Evolutionary conservation across 148 eudicot genomes (phyloP), one percentile per base, ranked within the genome.

Genomic region (Vaccinium corymbosum): DNA sequence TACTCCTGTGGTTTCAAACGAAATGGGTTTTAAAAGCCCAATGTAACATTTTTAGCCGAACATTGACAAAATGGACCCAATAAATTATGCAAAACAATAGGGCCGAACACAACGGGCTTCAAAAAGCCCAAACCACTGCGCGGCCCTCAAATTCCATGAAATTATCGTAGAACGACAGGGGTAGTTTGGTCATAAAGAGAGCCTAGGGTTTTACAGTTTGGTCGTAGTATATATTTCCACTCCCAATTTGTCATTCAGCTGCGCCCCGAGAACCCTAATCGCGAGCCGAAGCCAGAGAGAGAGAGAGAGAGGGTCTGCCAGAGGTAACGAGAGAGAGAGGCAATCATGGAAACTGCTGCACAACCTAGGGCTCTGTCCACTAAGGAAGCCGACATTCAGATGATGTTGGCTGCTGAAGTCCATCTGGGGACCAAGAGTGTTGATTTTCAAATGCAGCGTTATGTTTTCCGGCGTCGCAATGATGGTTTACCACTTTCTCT

Each of bases 321-420:
- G 77, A 72, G 49, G 22, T 7, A 62, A 3, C 20, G 80, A 19
- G 20, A 53, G 32, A 53, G 32, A 6, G 29, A n/a, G 46, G 22
- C 80, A 27, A 78, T 29, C 32, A 49, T 49, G 46, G 64, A 57
- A 17, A 16, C 48, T 7, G 64, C 81, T 9, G 64, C 81, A 27
- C 35, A 16, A 3, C 72, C 72, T 22, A 29, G 81, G 81, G 0
- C 38, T 78, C 22, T 78, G 48, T 25, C 81, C n/a, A 78, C 81
- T 11, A 53, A 78, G 81, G 81, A 78, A 57, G 62, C 81, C 1
- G 81, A 53, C 22, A 78, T 78, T 22, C 81, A 55, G 38, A 78
- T 78, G 81, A 78, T 78, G 81, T 78, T 78, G 81, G 81, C 81
- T 19, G 64, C 81, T 13, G 64, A 78, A 55, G 81, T 78, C 22